Evolutionary conservation across 1,139 yeast genomes (phyloP), one percentile per base, ranked within the genome.

Genomic region (Candida albicans): DNA sequence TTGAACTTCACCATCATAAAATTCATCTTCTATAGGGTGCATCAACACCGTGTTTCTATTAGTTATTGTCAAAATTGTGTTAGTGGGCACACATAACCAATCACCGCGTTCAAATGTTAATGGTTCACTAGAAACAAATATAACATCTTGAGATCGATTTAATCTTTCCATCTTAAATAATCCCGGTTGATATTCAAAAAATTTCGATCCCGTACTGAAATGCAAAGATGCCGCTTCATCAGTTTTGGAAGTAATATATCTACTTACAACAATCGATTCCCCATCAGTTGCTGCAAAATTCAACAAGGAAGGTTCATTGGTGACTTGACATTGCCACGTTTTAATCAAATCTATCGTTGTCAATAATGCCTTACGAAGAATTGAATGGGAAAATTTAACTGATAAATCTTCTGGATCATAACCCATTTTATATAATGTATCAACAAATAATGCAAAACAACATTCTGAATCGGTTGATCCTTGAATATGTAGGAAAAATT

Each of bases 251-350:
- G 96, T 86, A 45, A 93, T 85, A 59, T 93, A 93, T 42, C 99
- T 73, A 15, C 95, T 82, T 1, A 89, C 90, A 9, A 91, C 95
- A 8, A 91, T 88, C n/a, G 87, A 77, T 41, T 80, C 79, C 8
- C 98, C 98, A 61, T 93, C 98, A 0, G 98, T 91, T 8, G 91
- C 90, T 0, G 99, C 99, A 64, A 93, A 88, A 61, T 93, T 93
- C 53, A 93, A 70, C 50, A 93, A 68, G 11, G 96, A 87, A 0
- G 99, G 99, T 58, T 91, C 98, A 26, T 46, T 49, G 12, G 67
- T 67, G 39, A 57, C 64, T 52, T 46, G 67, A 49, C 48, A 67
- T 61, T 51, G 84, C 81, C 97, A 91, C 41, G 76, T 74, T 55
- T 84, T 87, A 46, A 93, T 77, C 46, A 77, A 70, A 40, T 79